Percentiles rank a stretch among this genome's conserved stretches.
Conservation (phyloP, 257 asterid genomes). For the Misopates orontium region DNA sequence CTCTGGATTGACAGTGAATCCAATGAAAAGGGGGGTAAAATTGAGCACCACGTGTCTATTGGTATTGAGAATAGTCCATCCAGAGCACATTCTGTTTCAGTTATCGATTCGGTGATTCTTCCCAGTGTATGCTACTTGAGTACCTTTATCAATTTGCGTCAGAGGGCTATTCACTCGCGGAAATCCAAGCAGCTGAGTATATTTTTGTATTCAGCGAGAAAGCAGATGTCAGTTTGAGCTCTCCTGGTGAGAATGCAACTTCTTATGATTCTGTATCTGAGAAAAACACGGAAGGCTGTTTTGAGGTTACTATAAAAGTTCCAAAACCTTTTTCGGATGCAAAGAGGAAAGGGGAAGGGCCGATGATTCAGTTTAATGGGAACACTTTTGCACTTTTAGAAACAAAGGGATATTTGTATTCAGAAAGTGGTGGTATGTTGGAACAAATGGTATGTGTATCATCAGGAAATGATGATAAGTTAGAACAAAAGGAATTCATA, state of each 20-base stretch:
- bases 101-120: conserved; percentile 35
- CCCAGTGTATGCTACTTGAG: conserved; percentile 24
- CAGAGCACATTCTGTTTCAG: conserved; percentile 27
- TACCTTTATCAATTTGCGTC: neutral
- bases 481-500: neutral
- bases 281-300: neutral
- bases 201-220: conserved; percentile 25
- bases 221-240: conserved; percentile 11
- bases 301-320: neutral
- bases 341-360: neutral
- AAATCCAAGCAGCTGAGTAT: conserved; percentile 23
- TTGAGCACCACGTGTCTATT: conserved; percentile 40
- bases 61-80: conserved; percentile 27
- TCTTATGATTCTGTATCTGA: neutral
- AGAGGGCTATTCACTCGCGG: conserved; percentile 32
- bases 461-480: no score
- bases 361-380: neutral
- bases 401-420: neutral
- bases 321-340: neutral
- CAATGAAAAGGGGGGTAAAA: conserved; percentile 20
- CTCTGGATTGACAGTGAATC: conserved; percentile 30
- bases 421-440: conserved; percentile 4
- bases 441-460: no score
- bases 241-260: neutral
- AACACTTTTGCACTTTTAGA: neutral